Percentiles rank a stretch among this genome's conserved stretches.
Conservation (phyloP, 2,329 filamentous ascomycete genomes). For the Apiospora pterosperma region DNA sequence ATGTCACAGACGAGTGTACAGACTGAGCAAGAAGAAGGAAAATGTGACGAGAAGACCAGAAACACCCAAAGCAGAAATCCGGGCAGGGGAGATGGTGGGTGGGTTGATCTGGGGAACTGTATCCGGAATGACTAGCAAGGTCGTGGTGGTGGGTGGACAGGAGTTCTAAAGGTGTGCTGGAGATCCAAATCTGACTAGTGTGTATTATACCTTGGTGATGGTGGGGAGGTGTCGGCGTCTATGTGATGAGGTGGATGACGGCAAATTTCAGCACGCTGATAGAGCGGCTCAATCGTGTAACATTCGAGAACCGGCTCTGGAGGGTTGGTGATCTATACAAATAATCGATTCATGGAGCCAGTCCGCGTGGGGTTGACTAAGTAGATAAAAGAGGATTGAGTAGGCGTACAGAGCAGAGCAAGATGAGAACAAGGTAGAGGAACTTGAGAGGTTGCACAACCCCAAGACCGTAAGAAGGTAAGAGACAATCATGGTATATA, state of each 20-base stretch:
- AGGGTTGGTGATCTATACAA: not conserved
- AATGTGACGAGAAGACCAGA: constrained; percentile 1
- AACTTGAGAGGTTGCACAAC: not conserved
- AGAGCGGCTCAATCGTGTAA: not conserved
- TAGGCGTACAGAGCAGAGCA: not conserved
- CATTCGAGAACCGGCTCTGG: not conserved
- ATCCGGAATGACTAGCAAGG: not conserved
- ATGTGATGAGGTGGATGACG: constrained; percentile 2
- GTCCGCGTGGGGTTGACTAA: not conserved
- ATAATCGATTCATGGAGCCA: not conserved
- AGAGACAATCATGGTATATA: not conserved
- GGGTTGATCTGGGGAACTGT: constrained; percentile 1
- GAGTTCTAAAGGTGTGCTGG: not conserved
- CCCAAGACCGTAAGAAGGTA: not conserved
- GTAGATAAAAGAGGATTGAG: not conserved
- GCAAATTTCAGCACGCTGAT: not conserved
- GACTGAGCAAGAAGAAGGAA: not conserved
- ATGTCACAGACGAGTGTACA: constrained; percentile 4
- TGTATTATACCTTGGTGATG: not conserved
- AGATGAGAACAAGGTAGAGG: not conserved
- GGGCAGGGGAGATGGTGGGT: constrained; percentile 4
- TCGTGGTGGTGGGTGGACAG: constrained; percentile 1
- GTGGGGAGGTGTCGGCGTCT: constrained; percentile 1
- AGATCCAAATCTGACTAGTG: constrained; percentile 3
- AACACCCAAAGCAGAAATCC: not conserved